These are phyloP conservation scores for Chrysochromulina tobinii DNA, from an alignment of 78 protist genomes.

Conservation along the genomic window DNA sequence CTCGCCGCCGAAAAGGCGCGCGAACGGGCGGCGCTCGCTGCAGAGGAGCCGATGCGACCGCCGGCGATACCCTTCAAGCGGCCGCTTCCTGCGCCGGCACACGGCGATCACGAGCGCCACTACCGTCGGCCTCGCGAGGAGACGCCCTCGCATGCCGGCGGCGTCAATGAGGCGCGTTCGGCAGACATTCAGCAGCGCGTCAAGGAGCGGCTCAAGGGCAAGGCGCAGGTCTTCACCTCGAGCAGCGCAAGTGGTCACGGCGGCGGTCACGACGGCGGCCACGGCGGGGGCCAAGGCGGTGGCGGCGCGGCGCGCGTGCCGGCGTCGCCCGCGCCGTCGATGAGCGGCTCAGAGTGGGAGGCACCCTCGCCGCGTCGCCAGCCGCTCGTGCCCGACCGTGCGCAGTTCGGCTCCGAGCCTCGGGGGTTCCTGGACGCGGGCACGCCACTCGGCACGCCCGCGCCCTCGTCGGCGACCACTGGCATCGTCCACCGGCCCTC, in stretches of 20 bases:
- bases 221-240: background rate
- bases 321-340: background rate
- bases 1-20: too few relatives aligned
- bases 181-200: background rate
- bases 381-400: background rate
- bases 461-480: background rate
- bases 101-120: background rate
- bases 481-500: background rate
- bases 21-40: too few relatives aligned
- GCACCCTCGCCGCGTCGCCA: background rate
- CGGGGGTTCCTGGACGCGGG: background rate
- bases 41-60: too few relatives aligned
- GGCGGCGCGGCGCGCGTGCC: background rate
- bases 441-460: background rate
- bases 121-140: background rate
- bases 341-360: background rate
- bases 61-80: too few relatives aligned
- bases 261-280: too few relatives aligned
- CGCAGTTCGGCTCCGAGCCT: too few relatives aligned
- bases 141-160: constrained; percentile 20
- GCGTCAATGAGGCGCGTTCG: background rate
- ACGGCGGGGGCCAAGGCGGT: background rate
- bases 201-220: background rate
- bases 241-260: background rate
- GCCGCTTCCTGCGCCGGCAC: too few relatives aligned